Evolutionary conservation across 192 early-diverging fungal genomes (phyloP).

Genomic region (Dispira parvispora): DNA sequence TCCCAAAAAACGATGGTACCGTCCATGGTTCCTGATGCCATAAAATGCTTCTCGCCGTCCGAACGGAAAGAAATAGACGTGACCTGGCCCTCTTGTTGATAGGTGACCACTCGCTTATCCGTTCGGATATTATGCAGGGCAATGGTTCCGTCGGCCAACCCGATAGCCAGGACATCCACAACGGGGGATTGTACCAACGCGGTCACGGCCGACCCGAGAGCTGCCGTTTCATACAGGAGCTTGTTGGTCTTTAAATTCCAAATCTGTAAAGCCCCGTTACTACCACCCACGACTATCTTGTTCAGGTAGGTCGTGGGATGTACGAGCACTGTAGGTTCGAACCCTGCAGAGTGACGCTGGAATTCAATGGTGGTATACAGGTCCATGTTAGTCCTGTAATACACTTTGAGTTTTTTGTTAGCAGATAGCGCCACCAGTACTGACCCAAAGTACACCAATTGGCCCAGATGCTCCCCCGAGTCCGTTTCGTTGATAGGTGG

Average conservation of each 20-base stretch:
- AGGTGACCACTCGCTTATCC: slow-evolving; percentile 57
- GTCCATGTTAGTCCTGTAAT: slow-evolving; percentile 54
- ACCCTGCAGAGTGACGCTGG: slow-evolving; percentile 28
- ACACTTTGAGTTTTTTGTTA: slow-evolving; percentile 64
- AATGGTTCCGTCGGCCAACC: slow-evolving; percentile 74
- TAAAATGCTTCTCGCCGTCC: slow-evolving; percentile 55
- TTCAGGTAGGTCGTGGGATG: slow-evolving; percentile 97
- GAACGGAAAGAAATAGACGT: slow-evolving; percentile 85
- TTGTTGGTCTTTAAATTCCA: slow-evolving; percentile 78
- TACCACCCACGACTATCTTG: slow-evolving; percentile 79
- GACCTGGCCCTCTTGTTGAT: slow-evolving; percentile 76
- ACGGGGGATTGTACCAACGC: slow-evolving; percentile 73
- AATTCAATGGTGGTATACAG: slow-evolving; percentile 59
- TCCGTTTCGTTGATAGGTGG: slow-evolving; percentile 13
- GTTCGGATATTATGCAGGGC: slow-evolving; percentile 69
- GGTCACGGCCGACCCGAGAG: slow-evolving; percentile 57
- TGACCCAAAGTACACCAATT: slow-evolving; percentile 55
- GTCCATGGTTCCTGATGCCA: slow-evolving; percentile 76
- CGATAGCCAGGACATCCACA: slow-evolving; percentile 86
- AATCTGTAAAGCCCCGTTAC: slow-evolving; percentile 75
- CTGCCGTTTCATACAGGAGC: slow-evolving; percentile 65
- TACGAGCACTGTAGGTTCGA: slow-evolving; percentile 54
- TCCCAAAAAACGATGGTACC: slow-evolving; percentile 93
- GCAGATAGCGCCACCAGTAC: slow-evolving; percentile 58
- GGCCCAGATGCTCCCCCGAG: slow-evolving; percentile 31